Percentiles rank a stretch among this genome's conserved stretches.
These are phyloP conservation scores for Solanum ossicruentum DNA, from an alignment of 257 asterid species.

Conservation along the genomic window DNA sequence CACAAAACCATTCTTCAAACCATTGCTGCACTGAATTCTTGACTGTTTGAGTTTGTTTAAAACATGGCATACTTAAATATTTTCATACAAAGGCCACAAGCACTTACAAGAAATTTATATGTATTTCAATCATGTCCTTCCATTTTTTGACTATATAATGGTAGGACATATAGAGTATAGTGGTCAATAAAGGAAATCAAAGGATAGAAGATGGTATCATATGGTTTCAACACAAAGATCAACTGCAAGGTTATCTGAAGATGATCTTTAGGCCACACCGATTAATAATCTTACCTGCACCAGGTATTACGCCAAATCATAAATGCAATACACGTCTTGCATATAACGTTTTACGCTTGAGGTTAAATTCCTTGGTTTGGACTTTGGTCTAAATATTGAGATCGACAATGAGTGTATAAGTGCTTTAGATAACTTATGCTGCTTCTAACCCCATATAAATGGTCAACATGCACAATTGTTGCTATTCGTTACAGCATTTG, in stretches of 20 bases:
- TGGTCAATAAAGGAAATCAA: not conserved
- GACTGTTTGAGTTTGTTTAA: not conserved
- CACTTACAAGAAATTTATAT: not conserved
- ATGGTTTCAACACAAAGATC: not conserved
- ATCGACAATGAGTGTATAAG: not conserved
- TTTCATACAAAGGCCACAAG: not conserved
- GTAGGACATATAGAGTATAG: not conserved
- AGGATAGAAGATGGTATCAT: not conserved
- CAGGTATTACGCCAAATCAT: not conserved
- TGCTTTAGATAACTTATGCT: not conserved
- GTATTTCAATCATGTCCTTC: not conserved
- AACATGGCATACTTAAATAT: not conserved
- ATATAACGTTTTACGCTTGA: not conserved
- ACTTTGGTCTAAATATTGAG: not conserved
- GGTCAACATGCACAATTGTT: not conserved
- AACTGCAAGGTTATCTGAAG: not conserved
- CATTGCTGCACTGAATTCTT: slow-evolving; percentile 34
- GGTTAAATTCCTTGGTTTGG: not conserved
- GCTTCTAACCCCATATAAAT: not conserved
- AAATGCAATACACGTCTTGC: not conserved
- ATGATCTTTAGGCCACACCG: not conserved
- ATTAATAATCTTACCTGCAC: not conserved
- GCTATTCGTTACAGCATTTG: not conserved
- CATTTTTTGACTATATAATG: not conserved
- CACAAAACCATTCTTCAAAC: slow-evolving; percentile 68